These are phyloP conservation scores for Colletotrichum sp. DNA, from an alignment of 2,329 filamentous ascomycete genomes.

Conservation along the genomic window DNA sequence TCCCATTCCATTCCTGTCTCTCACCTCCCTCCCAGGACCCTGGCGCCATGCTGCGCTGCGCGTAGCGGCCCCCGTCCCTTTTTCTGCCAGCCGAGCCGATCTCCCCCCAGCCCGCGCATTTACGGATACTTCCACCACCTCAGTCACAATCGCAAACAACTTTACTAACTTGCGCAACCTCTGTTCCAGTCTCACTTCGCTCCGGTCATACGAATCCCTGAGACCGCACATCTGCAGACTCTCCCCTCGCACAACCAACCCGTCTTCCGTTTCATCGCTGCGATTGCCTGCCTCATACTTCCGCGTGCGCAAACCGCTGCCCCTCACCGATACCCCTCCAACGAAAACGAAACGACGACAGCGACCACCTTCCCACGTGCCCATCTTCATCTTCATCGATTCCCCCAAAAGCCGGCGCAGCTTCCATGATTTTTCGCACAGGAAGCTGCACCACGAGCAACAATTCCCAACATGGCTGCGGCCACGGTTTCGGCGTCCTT, in stretches of 20 bases:
- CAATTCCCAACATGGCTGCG: slow-evolving; percentile 59
- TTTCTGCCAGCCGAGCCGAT: neutral
- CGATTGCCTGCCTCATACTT: neutral
- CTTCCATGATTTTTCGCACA: slow-evolving; percentile 59
- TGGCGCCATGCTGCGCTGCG: neutral
- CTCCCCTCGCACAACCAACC: neutral
- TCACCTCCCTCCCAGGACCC: slow-evolving; percentile 1
- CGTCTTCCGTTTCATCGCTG: neutral
- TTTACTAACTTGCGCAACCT: slow-evolving; percentile 6
- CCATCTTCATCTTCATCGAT: neutral
- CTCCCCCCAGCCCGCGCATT: slow-evolving; percentile 10
- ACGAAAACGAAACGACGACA: slow-evolving; percentile 15
- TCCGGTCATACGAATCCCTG: neutral
- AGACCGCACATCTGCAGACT: neutral
- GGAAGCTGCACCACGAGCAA: slow-evolving; percentile 46
- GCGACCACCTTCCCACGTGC: neutral
- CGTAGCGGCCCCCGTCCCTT: neutral
- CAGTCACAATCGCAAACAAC: neutral
- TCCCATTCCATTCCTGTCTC: neutral
- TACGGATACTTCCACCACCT: neutral
- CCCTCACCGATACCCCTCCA: neutral
- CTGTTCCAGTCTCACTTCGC: neutral
- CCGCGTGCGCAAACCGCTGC: neutral
- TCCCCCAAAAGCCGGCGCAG: slow-evolving; percentile 29
- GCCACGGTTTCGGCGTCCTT: slow-evolving; percentile 48